phyloP scores from a whole-genome alignment of 2,329 filamentous ascomycete species.

The Fusarium vanettenii region DNA sequence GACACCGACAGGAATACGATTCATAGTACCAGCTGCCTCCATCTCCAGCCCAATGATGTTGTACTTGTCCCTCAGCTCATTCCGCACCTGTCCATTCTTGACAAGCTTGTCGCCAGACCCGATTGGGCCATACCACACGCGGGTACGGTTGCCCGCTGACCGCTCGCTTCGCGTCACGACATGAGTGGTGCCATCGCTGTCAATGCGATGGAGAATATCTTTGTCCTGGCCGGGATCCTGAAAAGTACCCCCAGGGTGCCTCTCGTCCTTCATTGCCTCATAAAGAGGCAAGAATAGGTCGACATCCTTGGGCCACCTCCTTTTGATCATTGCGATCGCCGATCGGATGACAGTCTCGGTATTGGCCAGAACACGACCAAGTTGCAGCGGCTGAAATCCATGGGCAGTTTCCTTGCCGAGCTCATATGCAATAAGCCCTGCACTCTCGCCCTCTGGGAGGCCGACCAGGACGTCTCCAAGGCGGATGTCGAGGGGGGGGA shows the following conservation, averaged over 20 bases:
- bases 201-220: slow-evolving; percentile 38
- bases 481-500: slow-evolving; percentile 48
- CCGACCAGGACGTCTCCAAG: slow-evolving; percentile 53
- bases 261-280: slow-evolving; percentile 35
- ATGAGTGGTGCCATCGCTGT: background rate
- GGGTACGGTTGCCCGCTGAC: background rate
- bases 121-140: slow-evolving; percentile 28
- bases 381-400: slow-evolving; percentile 42
- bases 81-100: slow-evolving; percentile 41
- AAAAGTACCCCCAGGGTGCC: slow-evolving; percentile 42
- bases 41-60: slow-evolving; percentile 49
- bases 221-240: slow-evolving; percentile 47
- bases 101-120: slow-evolving; percentile 49
- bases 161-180: background rate
- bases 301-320: slow-evolving; percentile 37
- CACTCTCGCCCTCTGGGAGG: slow-evolving; percentile 35
- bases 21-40: slow-evolving; percentile 49
- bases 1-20: slow-evolving; percentile 47
- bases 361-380: slow-evolving; percentile 38
- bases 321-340: slow-evolving; percentile 49
- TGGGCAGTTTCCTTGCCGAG: slow-evolving; percentile 48
- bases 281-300: slow-evolving; percentile 39
- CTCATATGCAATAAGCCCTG: slow-evolving; percentile 48
- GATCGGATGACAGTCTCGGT: slow-evolving; percentile 49
- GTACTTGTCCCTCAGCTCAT: slow-evolving; percentile 43